These are phyloP conservation scores for Malassezia restricta DNA, from an alignment of 1,284 basidiomycete genomes.

Conservation along the genomic window DNA sequence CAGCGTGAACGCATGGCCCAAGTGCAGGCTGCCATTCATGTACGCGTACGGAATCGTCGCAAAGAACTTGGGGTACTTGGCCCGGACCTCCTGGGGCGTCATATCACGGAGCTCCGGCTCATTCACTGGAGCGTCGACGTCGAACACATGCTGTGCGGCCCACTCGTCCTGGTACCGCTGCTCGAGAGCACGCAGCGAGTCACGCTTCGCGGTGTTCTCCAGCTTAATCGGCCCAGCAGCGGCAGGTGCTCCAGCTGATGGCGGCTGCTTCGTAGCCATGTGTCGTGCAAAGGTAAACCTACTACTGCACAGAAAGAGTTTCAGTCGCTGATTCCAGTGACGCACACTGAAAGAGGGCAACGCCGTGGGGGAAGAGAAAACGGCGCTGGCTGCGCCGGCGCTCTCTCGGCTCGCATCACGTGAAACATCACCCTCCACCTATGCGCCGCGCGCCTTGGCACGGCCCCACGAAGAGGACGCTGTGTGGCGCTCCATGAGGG, in stretches of 20 bases:
- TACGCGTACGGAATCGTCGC: conserved; percentile 76
- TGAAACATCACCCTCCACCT: no score
- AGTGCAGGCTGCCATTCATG: conserved; percentile 95
- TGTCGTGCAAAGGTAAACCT: background rate
- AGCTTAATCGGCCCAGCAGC: conserved; percentile 44
- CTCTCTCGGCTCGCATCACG: background rate
- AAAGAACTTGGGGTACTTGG: conserved; percentile 85
- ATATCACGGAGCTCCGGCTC: conserved; percentile 27
- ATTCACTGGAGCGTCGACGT: conserved; percentile 62
- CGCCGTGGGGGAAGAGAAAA: background rate
- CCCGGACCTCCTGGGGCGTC: conserved; percentile 47
- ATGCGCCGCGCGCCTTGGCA: no score
- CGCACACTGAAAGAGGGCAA: conserved; percentile 1
- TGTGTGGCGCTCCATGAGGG: no score
- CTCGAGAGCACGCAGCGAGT: conserved; percentile 70
- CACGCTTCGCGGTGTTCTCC: conserved; percentile 68
- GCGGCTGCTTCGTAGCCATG: conserved; percentile 25
- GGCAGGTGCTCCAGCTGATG: conserved; percentile 1
- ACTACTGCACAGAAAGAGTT: background rate
- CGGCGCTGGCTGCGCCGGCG: background rate
- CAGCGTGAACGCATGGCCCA: conserved; percentile 96
- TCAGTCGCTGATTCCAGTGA: background rate
- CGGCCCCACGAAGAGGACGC: no score
- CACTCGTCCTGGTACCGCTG: conserved; percentile 70
- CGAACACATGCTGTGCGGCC: conserved; percentile 57